Conservation (phyloP, 805 yeast genomes). For the Ogataea corticis region DNA sequence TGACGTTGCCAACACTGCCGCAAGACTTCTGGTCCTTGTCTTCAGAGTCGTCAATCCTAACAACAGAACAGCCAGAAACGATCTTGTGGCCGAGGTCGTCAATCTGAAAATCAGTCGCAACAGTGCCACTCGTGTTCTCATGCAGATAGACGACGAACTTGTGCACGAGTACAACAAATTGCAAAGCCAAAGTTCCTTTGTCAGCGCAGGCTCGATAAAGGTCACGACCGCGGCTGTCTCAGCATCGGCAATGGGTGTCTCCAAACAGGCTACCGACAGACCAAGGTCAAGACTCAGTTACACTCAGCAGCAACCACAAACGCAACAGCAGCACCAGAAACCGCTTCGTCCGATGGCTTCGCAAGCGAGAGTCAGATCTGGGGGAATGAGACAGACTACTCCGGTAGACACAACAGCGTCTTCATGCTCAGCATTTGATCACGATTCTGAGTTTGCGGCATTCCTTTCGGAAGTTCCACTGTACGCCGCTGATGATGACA, state of each 20-base stretch:
- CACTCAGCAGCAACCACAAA: constrained; percentile 3
- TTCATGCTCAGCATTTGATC: neutral
- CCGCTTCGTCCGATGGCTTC: constrained; percentile 3
- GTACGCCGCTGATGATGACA: constrained; percentile 33
- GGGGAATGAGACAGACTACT: constrained; percentile 1
- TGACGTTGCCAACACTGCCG: constrained; percentile 20
- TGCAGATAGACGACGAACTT: constrained; percentile 32
- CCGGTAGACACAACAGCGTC: neutral
- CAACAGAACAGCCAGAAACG: constrained; percentile 43
- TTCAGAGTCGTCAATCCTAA: constrained; percentile 36
- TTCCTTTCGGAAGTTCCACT: constrained; percentile 22
- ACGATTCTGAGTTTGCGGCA: constrained; percentile 1
- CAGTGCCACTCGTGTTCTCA: constrained; percentile 28
- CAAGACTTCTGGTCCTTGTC: constrained; percentile 36
- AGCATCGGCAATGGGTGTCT: neutral
- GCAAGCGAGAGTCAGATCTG: constrained; percentile 3
- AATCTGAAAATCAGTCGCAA: constrained; percentile 32
- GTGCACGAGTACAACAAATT: constrained; percentile 19
- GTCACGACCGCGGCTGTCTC: constrained; percentile 22
- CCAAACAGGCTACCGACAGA: constrained; percentile 8
- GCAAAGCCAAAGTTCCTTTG: constrained; percentile 22
- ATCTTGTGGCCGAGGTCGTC: constrained; percentile 43
- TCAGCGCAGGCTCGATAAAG: constrained; percentile 31
- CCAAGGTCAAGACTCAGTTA: constrained; percentile 16
- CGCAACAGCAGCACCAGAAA: constrained; percentile 2